Base-by-base conservation (phyloP, 139 green algal genomes). In the Chlamydomonas asymmetrica region DNA sequence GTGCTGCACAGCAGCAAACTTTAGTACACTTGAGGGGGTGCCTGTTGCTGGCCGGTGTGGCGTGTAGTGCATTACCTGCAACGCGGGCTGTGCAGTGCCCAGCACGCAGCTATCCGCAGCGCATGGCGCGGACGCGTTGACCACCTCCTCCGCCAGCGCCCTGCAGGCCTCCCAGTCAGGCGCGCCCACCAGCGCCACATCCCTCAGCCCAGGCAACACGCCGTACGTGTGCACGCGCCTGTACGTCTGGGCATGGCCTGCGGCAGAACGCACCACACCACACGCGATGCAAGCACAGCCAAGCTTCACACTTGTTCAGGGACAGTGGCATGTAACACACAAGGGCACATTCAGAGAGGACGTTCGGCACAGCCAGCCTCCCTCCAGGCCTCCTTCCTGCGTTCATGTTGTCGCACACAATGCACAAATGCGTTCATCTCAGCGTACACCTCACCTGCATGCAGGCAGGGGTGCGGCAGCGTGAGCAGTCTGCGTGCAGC, bases 401-500 rank as follows among this genome's bases (percentile, higher is more conserved):
- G n/a, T n/a, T n/a, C n/a, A n/a, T n/a, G n/a, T n/a, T n/a, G n/a
- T n/a, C n/a, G n/a, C n/a, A n/a, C n/a, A n/a, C n/a, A n/a, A n/a
- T 6, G 5, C 6, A 40, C 57, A 5, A 9, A 31, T 25, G 31
- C 31, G 13, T 52, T 52, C 13, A 10, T 16, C 45, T 52, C 45
- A 52, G 18, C 18, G 13, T 16, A 8, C 25, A 3, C 9, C 68
- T 45, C 39, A 68, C 70, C 70, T n/a, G 72, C 63, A 45, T 94
- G 88, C 63, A 95, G 74, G 83, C 91, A 95, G 20, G 91, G 88
- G 68, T 92, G 88, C 1, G 38, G 63, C 41, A 91, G 31, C 20
- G 29, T 34, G 9, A 31, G 64, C 49, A 41, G 39, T 23, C 71
- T 3, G 39, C 65, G 29, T 63, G 66, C 32, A 73, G 71, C 23